Evolutionary conservation across 768 basidiomycete genomes (phyloP).

Genomic region (Tricholoma terreum): DNA sequence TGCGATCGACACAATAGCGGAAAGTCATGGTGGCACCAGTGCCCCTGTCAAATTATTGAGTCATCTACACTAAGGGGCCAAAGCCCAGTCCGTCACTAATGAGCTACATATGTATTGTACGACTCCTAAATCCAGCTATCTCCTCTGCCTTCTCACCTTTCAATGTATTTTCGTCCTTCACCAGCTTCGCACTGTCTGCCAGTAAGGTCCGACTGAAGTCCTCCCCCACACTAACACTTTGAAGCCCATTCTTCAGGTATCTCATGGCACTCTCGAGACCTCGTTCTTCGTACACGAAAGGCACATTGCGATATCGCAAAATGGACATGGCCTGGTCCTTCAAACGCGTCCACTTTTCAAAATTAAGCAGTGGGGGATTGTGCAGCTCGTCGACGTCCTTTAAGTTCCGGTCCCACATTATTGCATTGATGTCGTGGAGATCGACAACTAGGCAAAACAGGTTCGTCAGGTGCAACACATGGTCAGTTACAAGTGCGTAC

Average conservation of each 20-base stretch:
- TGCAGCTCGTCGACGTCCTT: neutral
- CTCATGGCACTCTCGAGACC: neutral
- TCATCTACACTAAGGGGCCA: no score
- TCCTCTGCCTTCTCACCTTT: no score
- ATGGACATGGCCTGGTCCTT: neutral
- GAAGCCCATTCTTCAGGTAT: neutral
- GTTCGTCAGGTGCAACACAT: neutral
- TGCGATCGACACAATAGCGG: no score
- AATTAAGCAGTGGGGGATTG: neutral
- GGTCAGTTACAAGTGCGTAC: neutral
- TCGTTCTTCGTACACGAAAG: neutral
- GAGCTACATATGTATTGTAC: no score
- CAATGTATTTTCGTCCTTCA: neutral
- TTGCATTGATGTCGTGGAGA: neutral
- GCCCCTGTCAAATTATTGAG: no score
- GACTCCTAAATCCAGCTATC: no score
- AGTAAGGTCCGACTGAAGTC: neutral
- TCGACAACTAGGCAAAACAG: neutral
- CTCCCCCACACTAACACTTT: neutral
- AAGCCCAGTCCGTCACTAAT: no score
- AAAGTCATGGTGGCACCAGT: no score
- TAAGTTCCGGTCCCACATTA: neutral
- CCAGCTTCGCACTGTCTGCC: neutral
- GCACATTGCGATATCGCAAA: neutral
- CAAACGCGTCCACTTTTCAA: neutral